Base-by-base conservation (phyloP, 371 early-diverging fungal species). In the Dichotomocladium elegans region DNA sequence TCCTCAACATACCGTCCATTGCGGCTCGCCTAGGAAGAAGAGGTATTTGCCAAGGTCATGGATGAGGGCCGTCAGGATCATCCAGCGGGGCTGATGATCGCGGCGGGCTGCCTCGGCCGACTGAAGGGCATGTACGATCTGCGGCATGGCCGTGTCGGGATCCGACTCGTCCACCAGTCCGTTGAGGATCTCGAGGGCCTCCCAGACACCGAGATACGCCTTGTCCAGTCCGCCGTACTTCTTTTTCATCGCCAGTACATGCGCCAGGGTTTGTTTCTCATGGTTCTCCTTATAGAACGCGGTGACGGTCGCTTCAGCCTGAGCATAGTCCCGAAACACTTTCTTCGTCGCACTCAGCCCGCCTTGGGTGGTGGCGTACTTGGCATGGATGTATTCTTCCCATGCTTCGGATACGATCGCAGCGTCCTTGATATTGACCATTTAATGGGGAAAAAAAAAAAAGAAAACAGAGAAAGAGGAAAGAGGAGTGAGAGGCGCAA, bases 21-120 rank as follows among this genome's bases (percentile, higher is more conserved):
- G 83, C 17, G 74, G 69, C 19, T 74, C 79, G 2, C 72, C 80
- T 40, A 68, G 47, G 29, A 80, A 70, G 33, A 61, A 67, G 7
- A 83, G 46, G 24, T 75, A 63, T 59, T 83, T 83, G 11, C 84
- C 84, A 9, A 79, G 54, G 50, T 83, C 84, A 59, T 83, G 84
- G 12, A 83, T 80, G 31, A 83, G 48, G 21, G 72, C 64, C 12
- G 67, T 68, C 15, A 83, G 53, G 24, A 74, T 58, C 63, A 83
- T 61, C 84, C 82, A 83, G 10, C 67, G 47, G 21, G 83, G 80
- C 22, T 74, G 79, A 10, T 47, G 55, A 52, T 81, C 82, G 27
- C 54, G 58, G 30, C 82, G 47, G 2, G 74, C 72, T 3, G 83
- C 75, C 57, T 83, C 82, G 4, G 84, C 83, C 5, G 81, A 64